A percentile compares a stretch with the other conserved stretches of the same genome.
Conservation (phyloP, 495 filamentous ascomycete genomes). For the Chaetomium cochliodes region DNA sequence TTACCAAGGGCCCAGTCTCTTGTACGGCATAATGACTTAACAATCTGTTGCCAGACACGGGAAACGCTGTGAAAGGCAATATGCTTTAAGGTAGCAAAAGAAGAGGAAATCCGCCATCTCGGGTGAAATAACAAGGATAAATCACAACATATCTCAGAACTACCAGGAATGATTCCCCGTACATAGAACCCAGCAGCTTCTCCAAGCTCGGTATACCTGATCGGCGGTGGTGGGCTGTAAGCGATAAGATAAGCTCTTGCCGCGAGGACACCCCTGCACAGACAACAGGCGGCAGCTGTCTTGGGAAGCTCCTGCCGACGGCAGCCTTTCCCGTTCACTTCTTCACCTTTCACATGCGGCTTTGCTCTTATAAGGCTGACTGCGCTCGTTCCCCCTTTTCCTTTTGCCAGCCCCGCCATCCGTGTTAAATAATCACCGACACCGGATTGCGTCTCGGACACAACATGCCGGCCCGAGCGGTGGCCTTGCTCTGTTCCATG, state of each 20-base stretch:
- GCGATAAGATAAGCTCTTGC: conserved; percentile 21
- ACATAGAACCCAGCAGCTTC: no score
- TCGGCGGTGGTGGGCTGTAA: neutral
- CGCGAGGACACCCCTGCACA: neutral
- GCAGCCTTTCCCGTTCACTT: neutral
- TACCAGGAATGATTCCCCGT: no score
- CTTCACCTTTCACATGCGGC: neutral
- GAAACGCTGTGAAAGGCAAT: no score
- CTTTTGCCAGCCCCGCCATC: neutral
- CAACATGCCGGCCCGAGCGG: neutral
- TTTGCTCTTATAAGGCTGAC: neutral
- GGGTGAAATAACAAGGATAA: no score
- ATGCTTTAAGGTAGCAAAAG: no score
- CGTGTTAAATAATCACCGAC: neutral
- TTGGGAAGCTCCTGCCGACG: neutral
- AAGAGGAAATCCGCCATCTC: neutral
- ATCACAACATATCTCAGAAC: no score
- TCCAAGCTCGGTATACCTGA: neutral
- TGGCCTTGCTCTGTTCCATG: neutral
- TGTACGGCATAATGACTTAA: no score
- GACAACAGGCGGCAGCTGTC: conserved; percentile 3
- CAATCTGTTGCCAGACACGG: no score
- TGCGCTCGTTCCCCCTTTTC: neutral
- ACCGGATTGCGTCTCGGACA: neutral
- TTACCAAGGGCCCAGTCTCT: no score